Conservation (phyloP, 805 yeast species). For the Teunomyces aglyptinius region DNA sequence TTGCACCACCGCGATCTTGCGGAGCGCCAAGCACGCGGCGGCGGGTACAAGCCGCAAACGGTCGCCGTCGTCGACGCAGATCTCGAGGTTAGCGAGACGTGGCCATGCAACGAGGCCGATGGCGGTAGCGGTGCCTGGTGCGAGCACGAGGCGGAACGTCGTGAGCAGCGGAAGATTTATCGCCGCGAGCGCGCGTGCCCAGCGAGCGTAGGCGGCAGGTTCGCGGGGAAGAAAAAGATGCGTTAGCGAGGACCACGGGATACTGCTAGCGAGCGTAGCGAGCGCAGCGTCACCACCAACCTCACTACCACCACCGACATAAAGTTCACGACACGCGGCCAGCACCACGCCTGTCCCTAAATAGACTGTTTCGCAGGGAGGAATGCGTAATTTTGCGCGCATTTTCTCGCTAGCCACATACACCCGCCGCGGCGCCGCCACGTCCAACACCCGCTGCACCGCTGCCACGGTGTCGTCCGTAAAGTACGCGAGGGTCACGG, state of each 20-base stretch:
- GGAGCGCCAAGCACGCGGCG: conserved; percentile 27
- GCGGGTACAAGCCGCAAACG: conserved; percentile 40
- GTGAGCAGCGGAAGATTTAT: not conserved
- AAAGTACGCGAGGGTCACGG: not conserved
- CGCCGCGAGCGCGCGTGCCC: not conserved
- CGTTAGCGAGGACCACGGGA: not conserved
- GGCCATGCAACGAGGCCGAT: conserved; percentile 10
- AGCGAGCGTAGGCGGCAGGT: not conserved
- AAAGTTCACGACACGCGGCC: no score
- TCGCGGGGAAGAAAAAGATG: conserved; percentile 17
- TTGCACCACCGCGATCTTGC: conserved; percentile 35
- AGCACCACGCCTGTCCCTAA: no score
- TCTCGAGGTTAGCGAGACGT: conserved; percentile 41
- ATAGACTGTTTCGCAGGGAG: no score
- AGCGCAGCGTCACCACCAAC: no score
- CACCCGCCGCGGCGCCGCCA: not conserved
- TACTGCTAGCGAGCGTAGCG: no score
- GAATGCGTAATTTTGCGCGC: not conserved
- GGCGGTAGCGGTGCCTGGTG: not conserved
- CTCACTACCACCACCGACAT: no score
- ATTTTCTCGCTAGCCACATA: not conserved
- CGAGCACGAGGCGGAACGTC: not conserved
- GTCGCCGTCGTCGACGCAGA: conserved; percentile 47
- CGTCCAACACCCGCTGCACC: not conserved
- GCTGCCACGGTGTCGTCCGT: not conserved